Base-by-base conservation (phyloP, 1,284 basidiomycete genomes). In the Malassezia vespertilionis region DNA sequence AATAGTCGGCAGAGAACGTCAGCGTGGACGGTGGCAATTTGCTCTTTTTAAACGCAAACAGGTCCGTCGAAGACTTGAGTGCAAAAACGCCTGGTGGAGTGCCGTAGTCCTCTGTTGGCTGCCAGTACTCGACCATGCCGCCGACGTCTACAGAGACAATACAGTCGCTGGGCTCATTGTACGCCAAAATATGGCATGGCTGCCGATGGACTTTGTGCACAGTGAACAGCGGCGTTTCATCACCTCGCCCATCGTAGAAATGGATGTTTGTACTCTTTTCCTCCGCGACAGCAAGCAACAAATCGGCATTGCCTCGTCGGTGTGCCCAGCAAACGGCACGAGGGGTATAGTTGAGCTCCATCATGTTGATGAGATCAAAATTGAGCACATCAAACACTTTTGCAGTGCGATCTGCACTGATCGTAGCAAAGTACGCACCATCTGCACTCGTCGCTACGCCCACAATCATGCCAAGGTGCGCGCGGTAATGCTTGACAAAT, bases 341-440 rank as follows among this genome's bases (percentile, higher is more conserved):
- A 5, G 91, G 91, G 14, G 76, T 79, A 66, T 80, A 95, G 0
- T 79, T 81, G 40, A 99, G 75, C 63, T 87, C 86, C 54, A 99
- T 79, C 74, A 96, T 96, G 71, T 96, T 97, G 71, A 97, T 97
- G 84, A 97, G 93, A 87, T 87, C 88, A 71, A 93, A 93, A 73
- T 96, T 96, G 58, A 93, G 78, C 1, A 97, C 88, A 69, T 99
- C 93, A 69, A 96, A 97, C 23, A 97, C 84, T 69, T 96, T 90
- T 32, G 83, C 86, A 23, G 69, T 72, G 4, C 71, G 69, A 37
- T 75, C 73, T 5, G 68, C 67, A 14, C 69, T 70, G 9, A 73
- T 54, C 15, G 82, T 91, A 1, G 91, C 91, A 65, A 88, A 90
- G 31, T 90, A 74, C 59, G 86, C 83, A 0, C 93, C 93, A 71